Evolutionary conservation across 345 rosid species (phyloP), one percentile per base, ranked within the genome.

Genomic region (Linum usitatissimum): DNA sequence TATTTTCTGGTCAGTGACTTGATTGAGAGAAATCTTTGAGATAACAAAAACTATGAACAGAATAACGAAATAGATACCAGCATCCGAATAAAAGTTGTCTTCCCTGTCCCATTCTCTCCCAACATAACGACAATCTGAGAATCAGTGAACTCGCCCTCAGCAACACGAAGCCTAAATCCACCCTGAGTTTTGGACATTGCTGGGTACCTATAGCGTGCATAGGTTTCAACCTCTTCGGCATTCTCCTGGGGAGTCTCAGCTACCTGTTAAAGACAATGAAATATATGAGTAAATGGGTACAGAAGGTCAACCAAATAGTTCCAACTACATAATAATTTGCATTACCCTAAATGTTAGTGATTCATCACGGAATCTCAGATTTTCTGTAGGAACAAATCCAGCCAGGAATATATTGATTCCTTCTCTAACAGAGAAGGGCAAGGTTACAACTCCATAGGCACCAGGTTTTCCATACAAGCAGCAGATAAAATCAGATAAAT

Each of bases 91-190:
- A 90, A 94, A 21, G 99, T 94, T 62, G 99, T 90, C 78, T 94
- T 94, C 71, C 99, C 97, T 14, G 96, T 90, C 53, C 99, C 97
- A 73, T 94, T 94, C 85, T 94, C 99, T 51, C 99, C 97, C 71
- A 94, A 77, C 99, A 94, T 94, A 1, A 94, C 96, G 68, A 90
- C 64, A 66, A 94, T 94, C 79, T 94, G 99, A 40, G 99, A 94
- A 73, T 94, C 99, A 1, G 99, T 88, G 72, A 94, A 94, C 81
- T 94, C 99, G 66, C 99, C 99, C 85, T 90, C 99, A 6, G 72
- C 18, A 38, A 90, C 99, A 68, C 71, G 76, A 70, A 93, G 84
- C 70, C 61, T 87, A 66, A 94, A 94, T 66, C 77, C 79, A 15
- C 99, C 99, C 76, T 83, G 97, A 65, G 84, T 83, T 75, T 88